Conservation (phyloP, 768 basidiomycete genomes). For the Hortiboletus flavorubellus region DNA sequence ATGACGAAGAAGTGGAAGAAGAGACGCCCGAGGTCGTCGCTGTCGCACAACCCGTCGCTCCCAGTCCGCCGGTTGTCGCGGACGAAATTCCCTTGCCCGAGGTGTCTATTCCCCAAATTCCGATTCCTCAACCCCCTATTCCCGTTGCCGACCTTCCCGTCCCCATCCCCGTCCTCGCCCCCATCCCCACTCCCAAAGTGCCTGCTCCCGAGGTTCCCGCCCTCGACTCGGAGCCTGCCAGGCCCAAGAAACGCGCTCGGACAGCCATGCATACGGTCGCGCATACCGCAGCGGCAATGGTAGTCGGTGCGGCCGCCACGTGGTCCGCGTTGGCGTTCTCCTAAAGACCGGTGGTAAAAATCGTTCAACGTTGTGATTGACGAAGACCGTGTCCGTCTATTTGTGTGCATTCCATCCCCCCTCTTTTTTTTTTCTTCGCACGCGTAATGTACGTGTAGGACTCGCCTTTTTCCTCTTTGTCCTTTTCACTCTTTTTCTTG, state of each 20-base stretch:
- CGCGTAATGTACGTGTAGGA: conserved; percentile 1
- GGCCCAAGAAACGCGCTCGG: conserved; percentile 44
- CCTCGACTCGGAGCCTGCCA: conserved; percentile 16
- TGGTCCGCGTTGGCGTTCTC: conserved; percentile 73
- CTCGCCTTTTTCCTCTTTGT: too few relatives aligned
- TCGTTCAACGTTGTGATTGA: neutral
- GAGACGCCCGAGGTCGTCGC: neutral
- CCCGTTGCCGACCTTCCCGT: neutral
- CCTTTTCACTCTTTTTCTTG: neutral
- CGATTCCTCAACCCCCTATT: neutral
- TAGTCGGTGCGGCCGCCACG: conserved; percentile 65
- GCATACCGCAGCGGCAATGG: conserved; percentile 60
- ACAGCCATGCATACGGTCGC: conserved; percentile 38
- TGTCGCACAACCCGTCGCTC: neutral
- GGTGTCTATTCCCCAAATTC: conserved; percentile 3
- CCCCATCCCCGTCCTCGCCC: neutral
- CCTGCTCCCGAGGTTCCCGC: neutral
- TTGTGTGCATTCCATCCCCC: neutral
- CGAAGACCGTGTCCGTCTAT: neutral
- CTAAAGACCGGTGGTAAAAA: conserved; percentile 29
- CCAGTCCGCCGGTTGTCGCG: neutral
- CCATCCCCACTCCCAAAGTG: neutral
- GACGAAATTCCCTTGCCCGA: neutral
- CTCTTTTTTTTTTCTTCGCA: neutral
- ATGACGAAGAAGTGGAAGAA: conserved; percentile 37